These are phyloP conservation scores for Monosporascus sp. DNA, from an alignment of 2,329 filamentous ascomycete species.

Conservation along the genomic window DNA sequence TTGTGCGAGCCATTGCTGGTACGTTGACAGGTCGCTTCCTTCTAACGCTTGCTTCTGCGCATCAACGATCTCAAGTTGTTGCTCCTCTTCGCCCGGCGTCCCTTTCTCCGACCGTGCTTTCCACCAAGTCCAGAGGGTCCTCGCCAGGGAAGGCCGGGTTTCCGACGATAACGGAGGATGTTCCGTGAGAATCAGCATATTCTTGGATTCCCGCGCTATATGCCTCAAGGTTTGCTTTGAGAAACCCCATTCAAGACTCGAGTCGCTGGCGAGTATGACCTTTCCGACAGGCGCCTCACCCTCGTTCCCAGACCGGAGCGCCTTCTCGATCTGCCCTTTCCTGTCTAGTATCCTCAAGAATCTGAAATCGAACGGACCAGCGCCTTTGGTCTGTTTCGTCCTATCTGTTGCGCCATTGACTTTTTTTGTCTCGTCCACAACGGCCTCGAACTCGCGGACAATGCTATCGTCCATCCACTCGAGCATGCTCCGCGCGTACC, in stretches of 20 bases:
- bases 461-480: conserved; percentile 99
- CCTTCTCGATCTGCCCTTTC: conserved; percentile 70
- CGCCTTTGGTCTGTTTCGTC: conserved; percentile 45
- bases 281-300: conserved; percentile 45
- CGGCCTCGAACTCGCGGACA: conserved; percentile 81
- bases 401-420: conserved; percentile 40
- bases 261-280: conserved; percentile 88
- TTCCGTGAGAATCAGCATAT: conserved; percentile 84
- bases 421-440: conserved; percentile 46
- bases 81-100: conserved; percentile 50
- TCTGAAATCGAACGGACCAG: conserved; percentile 83
- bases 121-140: conserved; percentile 76
- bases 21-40: conserved; percentile 70
- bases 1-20: conserved; percentile 88
- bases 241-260: conserved; percentile 90
- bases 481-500: conserved; percentile 89
- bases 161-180: conserved; percentile 46
- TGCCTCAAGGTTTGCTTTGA: conserved; percentile 73
- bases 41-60: conserved; percentile 61
- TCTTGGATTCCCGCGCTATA: conserved; percentile 71
- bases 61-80: conserved; percentile 55
- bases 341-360: conserved; percentile 79
- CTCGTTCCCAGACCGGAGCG: conserved; percentile 46
- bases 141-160: conserved; percentile 55
- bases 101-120: conserved; percentile 54